Conservation (phyloP, 257 asterid species). For the Echium plantagineum region DNA sequence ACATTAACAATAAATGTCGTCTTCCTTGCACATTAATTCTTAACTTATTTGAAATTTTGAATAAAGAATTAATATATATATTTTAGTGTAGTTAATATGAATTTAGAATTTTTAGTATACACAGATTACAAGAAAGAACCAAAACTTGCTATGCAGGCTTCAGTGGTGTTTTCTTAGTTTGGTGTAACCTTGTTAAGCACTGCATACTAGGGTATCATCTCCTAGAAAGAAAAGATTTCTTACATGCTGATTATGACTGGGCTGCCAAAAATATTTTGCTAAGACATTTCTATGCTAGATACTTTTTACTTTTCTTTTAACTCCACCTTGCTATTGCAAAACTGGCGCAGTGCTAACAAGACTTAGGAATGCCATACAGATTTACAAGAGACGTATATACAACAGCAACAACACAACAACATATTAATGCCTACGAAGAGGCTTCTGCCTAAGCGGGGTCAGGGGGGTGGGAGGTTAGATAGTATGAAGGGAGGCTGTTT, state of each 20-base stretch:
- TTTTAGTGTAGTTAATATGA: too few relatives aligned
- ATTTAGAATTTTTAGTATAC: background rate
- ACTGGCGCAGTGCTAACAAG: background rate
- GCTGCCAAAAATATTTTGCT: background rate
- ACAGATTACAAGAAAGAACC: background rate
- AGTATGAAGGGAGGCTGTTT: too few relatives aligned
- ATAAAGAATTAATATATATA: too few relatives aligned
- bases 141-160: background rate
- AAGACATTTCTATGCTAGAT: background rate
- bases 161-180: background rate
- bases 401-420: too few relatives aligned
- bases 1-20: background rate
- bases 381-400: background rate
- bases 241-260: background rate
- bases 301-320: background rate
- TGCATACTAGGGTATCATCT: background rate
- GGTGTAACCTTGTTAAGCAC: background rate
- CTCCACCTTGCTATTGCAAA: background rate
- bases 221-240: background rate
- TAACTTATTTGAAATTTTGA: background rate
- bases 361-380: background rate
- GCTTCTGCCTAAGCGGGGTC: too few relatives aligned
- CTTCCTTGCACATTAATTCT: background rate
- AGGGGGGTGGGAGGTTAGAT: too few relatives aligned
- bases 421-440: too few relatives aligned